Conservation (phyloP, 2,329 filamentous ascomycete species). For the Stemphylium lycopersici region DNA sequence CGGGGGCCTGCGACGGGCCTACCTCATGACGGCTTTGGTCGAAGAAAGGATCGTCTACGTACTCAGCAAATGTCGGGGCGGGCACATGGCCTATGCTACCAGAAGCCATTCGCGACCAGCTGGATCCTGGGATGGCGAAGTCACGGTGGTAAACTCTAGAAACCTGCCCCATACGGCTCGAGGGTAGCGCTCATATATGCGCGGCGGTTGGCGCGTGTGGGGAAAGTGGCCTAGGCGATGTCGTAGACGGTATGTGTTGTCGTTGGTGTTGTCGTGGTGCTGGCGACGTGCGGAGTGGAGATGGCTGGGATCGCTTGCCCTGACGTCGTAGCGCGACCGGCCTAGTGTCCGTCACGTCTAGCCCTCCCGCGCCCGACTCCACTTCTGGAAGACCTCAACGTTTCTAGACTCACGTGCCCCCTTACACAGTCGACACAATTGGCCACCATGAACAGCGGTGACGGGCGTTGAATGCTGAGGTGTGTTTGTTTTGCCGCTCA, state of each 20-base stretch:
- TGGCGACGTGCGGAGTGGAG: constrained; percentile 9
- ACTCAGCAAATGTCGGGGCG: constrained; percentile 60
- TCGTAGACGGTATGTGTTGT: constrained; percentile 1
- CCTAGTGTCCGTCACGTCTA: too few species aligned
- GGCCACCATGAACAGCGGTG: too few species aligned
- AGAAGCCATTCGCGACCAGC: constrained; percentile 54
- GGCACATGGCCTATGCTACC: constrained; percentile 55
- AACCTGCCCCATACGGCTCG: constrained; percentile 47
- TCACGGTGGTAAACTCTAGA: constrained; percentile 46
- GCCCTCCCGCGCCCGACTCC: not conserved
- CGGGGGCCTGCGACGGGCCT: constrained; percentile 22
- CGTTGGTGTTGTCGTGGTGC: constrained; percentile 1
- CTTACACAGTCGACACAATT: too few species aligned
- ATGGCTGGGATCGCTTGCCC: constrained; percentile 1
- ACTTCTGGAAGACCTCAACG: not conserved
- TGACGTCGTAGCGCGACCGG: constrained; percentile 1
- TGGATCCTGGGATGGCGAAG: constrained; percentile 48
- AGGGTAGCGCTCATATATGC: constrained; percentile 33
- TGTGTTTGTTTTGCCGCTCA: too few species aligned
- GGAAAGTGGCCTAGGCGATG: not conserved
- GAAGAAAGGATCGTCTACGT: constrained; percentile 47
- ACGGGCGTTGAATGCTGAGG: too few species aligned
- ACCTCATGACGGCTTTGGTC: constrained; percentile 7
- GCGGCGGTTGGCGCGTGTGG: constrained; percentile 1
- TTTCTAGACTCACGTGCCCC: not conserved